These are phyloP conservation scores for Auricularia auricula-judae DNA, from an alignment of 768 basidiomycete genomes.

Conservation along the genomic window DNA sequence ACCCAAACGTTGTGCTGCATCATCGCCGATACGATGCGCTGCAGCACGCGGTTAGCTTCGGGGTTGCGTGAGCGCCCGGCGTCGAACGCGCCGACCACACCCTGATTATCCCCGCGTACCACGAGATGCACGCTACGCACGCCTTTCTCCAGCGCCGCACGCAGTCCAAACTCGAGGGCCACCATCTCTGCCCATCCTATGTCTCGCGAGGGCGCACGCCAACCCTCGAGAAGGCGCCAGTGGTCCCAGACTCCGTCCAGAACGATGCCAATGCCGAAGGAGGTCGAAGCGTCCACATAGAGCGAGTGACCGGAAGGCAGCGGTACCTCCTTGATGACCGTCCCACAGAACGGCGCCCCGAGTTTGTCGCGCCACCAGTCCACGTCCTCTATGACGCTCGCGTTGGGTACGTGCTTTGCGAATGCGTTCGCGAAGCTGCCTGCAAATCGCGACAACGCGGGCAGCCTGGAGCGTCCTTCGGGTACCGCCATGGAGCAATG, in stretches of 20 bases:
- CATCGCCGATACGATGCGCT: constrained; percentile 15
- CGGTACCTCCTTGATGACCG: not conserved
- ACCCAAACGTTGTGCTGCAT: constrained; percentile 10
- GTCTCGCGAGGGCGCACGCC: constrained; percentile 5
- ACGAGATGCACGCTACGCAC: constrained; percentile 4
- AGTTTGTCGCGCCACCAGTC: no score
- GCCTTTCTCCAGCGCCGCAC: constrained; percentile 16
- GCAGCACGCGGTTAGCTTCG: constrained; percentile 19
- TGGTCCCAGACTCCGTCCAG: no score
- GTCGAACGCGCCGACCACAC: constrained; percentile 20
- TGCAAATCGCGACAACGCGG: no score
- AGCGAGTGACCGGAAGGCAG: not conserved
- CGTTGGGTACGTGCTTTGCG: no score
- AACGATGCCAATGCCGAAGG: not conserved
- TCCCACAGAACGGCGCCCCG: no score
- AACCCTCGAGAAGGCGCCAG: no score
- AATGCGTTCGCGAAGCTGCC: no score
- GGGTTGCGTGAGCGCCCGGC: constrained; percentile 19
- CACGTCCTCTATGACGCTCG: no score
- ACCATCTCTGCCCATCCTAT: constrained; percentile 38
- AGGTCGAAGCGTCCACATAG: not conserved
- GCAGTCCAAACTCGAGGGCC: constrained; percentile 31
- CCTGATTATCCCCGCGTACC: constrained; percentile 25
- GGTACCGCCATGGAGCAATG: no score
- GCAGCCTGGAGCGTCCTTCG: no score